Conservation (phyloP, 768 basidiomycete species). For the Termitomyces sp. region DNA sequence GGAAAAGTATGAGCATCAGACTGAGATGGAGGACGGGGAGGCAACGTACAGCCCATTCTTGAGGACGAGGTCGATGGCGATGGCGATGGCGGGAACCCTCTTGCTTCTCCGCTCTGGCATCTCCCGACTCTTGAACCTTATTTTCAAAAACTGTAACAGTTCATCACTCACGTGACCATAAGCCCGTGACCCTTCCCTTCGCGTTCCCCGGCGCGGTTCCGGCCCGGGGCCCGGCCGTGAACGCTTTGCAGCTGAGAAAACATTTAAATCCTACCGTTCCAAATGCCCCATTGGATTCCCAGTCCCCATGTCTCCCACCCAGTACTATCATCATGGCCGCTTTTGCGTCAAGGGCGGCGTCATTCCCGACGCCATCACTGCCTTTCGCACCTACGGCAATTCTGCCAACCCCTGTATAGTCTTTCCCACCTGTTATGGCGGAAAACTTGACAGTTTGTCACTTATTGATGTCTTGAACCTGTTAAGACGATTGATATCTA, state of each 20-base stretch:
- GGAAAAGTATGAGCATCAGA: conserved; percentile 12
- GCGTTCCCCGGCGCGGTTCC: too few species aligned
- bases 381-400: conserved; percentile 53
- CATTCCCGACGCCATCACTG: conserved; percentile 53
- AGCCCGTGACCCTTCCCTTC: conserved; percentile 6
- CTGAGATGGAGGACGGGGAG: conserved; percentile 8
- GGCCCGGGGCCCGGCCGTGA: too few species aligned
- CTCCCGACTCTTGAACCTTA: conserved; percentile 43
- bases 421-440: conserved; percentile 55
- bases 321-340: conserved; percentile 52
- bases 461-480: conserved; percentile 5
- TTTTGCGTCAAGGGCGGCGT: conserved; percentile 49
- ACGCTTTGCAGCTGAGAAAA: neutral
- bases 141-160: conserved; percentile 38
- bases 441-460: conserved; percentile 44
- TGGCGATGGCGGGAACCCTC: neutral
- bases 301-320: conserved; percentile 20
- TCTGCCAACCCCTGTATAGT: conserved; percentile 51
- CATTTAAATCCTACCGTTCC: neutral
- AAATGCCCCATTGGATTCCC: neutral
- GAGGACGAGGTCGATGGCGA: conserved; percentile 49
- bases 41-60: conserved; percentile 83
- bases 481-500: neutral
- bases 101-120: conserved; percentile 13
- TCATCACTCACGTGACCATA: conserved; percentile 10